phyloP scores from a whole-genome alignment of 805 yeast genomes.

The Ogataea nitratoaversa region DNA sequence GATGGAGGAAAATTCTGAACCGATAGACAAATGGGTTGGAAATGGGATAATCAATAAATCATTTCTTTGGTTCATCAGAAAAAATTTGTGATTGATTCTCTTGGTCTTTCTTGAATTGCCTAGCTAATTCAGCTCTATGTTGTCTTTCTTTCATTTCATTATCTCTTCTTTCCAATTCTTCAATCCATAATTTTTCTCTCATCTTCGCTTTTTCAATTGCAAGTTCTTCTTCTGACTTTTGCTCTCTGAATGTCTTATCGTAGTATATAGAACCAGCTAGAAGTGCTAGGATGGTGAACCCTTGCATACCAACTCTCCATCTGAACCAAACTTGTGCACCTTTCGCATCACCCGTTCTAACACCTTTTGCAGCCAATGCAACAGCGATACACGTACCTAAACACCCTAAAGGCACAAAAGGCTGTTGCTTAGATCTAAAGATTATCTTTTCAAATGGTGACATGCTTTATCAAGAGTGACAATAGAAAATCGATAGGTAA shows the following conservation, averaged over 20 bases:
- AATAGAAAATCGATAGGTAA: conserved; percentile 4
- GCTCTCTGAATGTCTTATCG: conserved; percentile 45
- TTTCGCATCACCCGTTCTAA: conserved; percentile 64
- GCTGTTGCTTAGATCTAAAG: conserved; percentile 74
- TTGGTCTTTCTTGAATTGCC: conserved; percentile 33
- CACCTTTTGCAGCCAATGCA: conserved; percentile 68
- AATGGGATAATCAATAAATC: too few relatives aligned
- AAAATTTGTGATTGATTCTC: conserved; percentile 10
- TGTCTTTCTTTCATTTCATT: conserved; percentile 63
- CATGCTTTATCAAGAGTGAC: conserved; percentile 37
- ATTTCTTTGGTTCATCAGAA: neutral
- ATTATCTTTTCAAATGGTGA: conserved; percentile 53
- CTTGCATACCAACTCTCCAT: conserved; percentile 86
- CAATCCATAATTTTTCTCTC: conserved; percentile 86
- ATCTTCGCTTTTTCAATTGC: conserved; percentile 74
- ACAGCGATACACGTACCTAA: conserved; percentile 79
- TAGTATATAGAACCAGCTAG: conserved; percentile 74
- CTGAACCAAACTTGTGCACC: conserved; percentile 85
- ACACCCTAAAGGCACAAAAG: conserved; percentile 82
- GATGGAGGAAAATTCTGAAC: too few relatives aligned
- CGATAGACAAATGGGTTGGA: too few relatives aligned
- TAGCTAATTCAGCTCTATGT: conserved; percentile 60
- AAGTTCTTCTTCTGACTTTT: conserved; percentile 56
- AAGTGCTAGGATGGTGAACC: conserved; percentile 75
- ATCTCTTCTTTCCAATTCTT: conserved; percentile 85